Evolutionary conservation across 2,329 filamentous ascomycete genomes (phyloP).

Genomic region (Aspergillus sp.): DNA sequence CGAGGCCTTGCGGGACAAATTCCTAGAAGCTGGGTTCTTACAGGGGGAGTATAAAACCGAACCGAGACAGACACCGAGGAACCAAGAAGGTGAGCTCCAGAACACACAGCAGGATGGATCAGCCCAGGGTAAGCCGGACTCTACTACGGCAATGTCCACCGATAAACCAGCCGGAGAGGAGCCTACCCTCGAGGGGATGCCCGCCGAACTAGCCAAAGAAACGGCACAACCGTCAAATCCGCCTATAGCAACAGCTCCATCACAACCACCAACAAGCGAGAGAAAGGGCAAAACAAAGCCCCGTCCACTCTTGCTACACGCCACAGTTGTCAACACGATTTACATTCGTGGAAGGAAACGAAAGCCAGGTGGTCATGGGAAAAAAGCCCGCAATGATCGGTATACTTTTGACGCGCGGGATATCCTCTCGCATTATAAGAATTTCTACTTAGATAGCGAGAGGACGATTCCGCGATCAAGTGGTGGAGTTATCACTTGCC

Average conservation of each 20-base stretch:
- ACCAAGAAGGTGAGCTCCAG: not conserved
- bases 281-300: slow-evolving; percentile 20
- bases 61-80: not conserved
- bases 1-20: slow-evolving; percentile 40
- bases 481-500: not conserved
- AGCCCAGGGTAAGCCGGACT: not conserved
- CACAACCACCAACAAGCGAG: slow-evolving; percentile 19
- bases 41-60: slow-evolving; percentile 27
- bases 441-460: slow-evolving; percentile 34
- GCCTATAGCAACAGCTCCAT: slow-evolving; percentile 1
- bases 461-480: slow-evolving; percentile 20
- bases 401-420: slow-evolving; percentile 50
- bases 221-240: not conserved
- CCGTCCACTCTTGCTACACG: slow-evolving; percentile 72
- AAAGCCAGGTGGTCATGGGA: slow-evolving; percentile 6
- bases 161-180: too few relatives aligned
- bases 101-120: not conserved
- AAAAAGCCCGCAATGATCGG: slow-evolving; percentile 20
- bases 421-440: slow-evolving; percentile 32
- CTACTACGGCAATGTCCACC: not conserved
- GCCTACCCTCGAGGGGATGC: too few relatives aligned
- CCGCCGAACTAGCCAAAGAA: not conserved
- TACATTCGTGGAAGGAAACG: slow-evolving; percentile 52
- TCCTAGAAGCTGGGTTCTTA: slow-evolving; percentile 46
- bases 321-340: slow-evolving; percentile 82